A percentile compares a stretch with the other conserved stretches of the same genome.
These are phyloP conservation scores for Nelumbo lutea DNA, from an alignment of 164 flowering plant genomes.

Conservation along the genomic window DNA sequence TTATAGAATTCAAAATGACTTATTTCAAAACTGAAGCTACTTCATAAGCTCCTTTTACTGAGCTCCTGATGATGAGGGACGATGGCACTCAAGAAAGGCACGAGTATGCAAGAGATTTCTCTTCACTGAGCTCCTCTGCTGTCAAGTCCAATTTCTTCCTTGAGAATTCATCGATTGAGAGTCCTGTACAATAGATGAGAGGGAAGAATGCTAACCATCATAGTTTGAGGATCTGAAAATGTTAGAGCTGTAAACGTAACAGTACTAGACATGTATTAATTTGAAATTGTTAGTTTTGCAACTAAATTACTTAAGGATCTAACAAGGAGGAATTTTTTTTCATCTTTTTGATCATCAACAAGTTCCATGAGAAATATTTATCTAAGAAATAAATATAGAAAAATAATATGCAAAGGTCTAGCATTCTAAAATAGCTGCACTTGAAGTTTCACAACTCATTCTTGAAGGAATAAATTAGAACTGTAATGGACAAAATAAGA, in stretches of 20 bases:
- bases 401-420: too few relatives aligned
- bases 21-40: slow-evolving; percentile 24
- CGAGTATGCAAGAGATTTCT: slow-evolving; percentile 85
- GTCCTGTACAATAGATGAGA: slow-evolving; percentile 43
- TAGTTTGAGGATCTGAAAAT: not conserved
- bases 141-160: slow-evolving; percentile 89
- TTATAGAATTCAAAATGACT: slow-evolving; percentile 1
- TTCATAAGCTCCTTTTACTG: not conserved
- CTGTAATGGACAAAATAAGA: too few relatives aligned
- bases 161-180: slow-evolving; percentile 73
- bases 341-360: too few relatives aligned
- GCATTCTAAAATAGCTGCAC: too few relatives aligned
- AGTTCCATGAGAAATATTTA: too few relatives aligned
- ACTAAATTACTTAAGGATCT: too few relatives aligned
- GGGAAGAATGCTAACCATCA: not conserved
- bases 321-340: too few relatives aligned
- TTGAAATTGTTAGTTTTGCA: too few relatives aligned
- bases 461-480: too few relatives aligned
- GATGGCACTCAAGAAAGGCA: slow-evolving; percentile 57
- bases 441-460: too few relatives aligned
- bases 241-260: not conserved
- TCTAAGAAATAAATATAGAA: too few relatives aligned
- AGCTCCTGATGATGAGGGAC: not conserved
- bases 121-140: slow-evolving; percentile 84
- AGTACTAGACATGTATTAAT: too few relatives aligned